These are phyloP conservation scores for Gossypium laxum DNA, from an alignment of 441 rosid species.

Conservation along the genomic window DNA sequence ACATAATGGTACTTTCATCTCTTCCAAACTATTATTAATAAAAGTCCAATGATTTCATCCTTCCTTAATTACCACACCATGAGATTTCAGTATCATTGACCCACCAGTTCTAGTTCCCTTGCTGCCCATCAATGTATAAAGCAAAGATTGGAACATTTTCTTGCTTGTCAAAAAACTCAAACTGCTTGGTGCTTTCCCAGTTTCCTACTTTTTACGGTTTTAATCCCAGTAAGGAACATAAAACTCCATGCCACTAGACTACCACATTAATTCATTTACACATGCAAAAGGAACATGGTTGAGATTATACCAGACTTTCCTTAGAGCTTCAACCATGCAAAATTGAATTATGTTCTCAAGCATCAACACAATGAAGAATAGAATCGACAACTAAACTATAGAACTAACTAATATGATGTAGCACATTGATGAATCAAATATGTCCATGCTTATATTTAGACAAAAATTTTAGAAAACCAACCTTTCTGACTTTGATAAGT, in stretches of 20 bases:
- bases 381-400: background rate
- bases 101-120: background rate
- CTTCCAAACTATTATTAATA: background rate
- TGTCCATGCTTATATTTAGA: background rate
- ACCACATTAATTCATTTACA: background rate
- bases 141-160: background rate
- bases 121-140: background rate
- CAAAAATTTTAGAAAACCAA: slow-evolving; percentile 1
- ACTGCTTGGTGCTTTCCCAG: background rate
- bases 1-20: background rate
- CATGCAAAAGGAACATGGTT: slow-evolving; percentile 1
- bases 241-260: background rate
- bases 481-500: slow-evolving; percentile 30
- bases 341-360: background rate
- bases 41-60: background rate
- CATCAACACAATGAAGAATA: background rate
- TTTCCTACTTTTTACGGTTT: background rate
- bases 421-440: background rate
- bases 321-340: background rate
- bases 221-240: background rate
- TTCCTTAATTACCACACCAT: background rate
- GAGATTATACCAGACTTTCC: background rate
- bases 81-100: background rate
- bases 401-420: background rate
- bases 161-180: background rate